Percentiles rank a stretch among this genome's conserved stretches.
Conservation (phyloP, 2,329 filamentous ascomycete genomes). For the Aspergillus glaucus region DNA sequence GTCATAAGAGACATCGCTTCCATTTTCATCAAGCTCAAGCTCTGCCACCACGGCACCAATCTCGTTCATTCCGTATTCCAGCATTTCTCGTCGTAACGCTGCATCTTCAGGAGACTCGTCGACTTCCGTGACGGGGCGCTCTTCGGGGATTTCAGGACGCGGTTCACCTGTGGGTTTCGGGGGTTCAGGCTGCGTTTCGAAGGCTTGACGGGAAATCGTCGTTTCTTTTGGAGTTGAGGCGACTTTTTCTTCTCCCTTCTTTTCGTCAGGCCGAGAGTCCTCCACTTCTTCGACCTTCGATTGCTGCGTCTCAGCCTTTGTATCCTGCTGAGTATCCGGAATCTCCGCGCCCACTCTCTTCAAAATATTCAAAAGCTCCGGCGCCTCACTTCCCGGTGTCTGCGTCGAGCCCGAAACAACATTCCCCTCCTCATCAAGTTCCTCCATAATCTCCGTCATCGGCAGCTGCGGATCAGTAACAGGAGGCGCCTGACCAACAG, state of each 20-base stretch:
- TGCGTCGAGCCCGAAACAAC: conserved; percentile 63
- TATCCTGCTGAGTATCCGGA: conserved; percentile 22
- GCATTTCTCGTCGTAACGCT: conserved; percentile 75
- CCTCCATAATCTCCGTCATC: conserved; percentile 84
- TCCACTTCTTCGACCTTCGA: background rate
- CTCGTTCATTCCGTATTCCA: conserved; percentile 81
- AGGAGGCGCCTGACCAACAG: conserved; percentile 53
- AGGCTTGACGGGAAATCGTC: conserved; percentile 3
- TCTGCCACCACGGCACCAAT: conserved; percentile 90
- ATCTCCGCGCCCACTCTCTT: conserved; percentile 67
- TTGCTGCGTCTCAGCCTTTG: conserved; percentile 1
- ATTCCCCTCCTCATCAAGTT: conserved; percentile 85
- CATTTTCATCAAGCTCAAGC: conserved; percentile 69
- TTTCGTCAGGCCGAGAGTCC: background rate
- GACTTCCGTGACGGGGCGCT: conserved; percentile 56
- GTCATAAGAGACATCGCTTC: conserved; percentile 45
- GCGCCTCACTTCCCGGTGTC: conserved; percentile 60
- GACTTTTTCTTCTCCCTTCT: background rate
- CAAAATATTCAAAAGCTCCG: conserved; percentile 64
- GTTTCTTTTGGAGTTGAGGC: conserved; percentile 1
- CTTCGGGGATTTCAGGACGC: conserved; percentile 15
- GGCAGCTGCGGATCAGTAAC: conserved; percentile 64
- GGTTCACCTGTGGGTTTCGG: conserved; percentile 6
- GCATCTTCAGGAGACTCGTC: conserved; percentile 78
- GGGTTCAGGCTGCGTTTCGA: conserved; percentile 6